These are phyloP conservation scores for Saxophila tyrrhenica DNA, from an alignment of 495 filamentous ascomycete species.

Conservation along the genomic window DNA sequence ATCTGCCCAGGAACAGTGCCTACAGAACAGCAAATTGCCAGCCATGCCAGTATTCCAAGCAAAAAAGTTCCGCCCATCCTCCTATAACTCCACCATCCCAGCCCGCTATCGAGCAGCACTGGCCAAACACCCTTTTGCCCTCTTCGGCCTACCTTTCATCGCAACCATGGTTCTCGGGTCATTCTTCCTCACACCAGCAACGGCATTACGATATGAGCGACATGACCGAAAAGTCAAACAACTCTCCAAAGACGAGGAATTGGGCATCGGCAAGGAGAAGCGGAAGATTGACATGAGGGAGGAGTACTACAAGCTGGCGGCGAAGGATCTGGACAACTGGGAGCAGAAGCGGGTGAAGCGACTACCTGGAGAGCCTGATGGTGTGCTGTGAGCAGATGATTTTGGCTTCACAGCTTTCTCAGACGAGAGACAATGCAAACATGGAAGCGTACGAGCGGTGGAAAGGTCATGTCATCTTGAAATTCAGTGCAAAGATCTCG, in stretches of 20 bases:
- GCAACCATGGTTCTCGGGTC: conserved; percentile 83
- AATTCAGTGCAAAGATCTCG: no score
- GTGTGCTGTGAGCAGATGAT: conserved; percentile 48
- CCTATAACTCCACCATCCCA: conserved; percentile 47
- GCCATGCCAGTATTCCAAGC: conserved; percentile 61
- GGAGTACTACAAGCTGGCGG: conserved; percentile 87
- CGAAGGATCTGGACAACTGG: conserved; percentile 90
- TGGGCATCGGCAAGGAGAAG: conserved; percentile 62
- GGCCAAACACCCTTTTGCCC: conserved; percentile 67
- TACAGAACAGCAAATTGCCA: no score
- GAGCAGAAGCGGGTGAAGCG: conserved; percentile 88
- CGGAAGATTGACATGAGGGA: conserved; percentile 70
- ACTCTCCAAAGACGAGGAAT: conserved; percentile 69
- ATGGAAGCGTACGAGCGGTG: no score
- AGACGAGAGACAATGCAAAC: no score
- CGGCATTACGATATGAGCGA: conserved; percentile 83
- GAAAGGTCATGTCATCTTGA: no score
- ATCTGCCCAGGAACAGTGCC: no score
- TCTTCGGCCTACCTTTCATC: conserved; percentile 95
- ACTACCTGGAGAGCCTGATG: conserved; percentile 80
- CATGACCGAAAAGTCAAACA: conserved; percentile 78
- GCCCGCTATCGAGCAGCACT: conserved; percentile 62
- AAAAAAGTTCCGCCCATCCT: conserved; percentile 57
- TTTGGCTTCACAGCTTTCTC: no score
- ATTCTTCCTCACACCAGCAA: conserved; percentile 87